Conservation (phyloP, 371 early-diverging fungal species). For the Dichotomocladium elegans region DNA sequence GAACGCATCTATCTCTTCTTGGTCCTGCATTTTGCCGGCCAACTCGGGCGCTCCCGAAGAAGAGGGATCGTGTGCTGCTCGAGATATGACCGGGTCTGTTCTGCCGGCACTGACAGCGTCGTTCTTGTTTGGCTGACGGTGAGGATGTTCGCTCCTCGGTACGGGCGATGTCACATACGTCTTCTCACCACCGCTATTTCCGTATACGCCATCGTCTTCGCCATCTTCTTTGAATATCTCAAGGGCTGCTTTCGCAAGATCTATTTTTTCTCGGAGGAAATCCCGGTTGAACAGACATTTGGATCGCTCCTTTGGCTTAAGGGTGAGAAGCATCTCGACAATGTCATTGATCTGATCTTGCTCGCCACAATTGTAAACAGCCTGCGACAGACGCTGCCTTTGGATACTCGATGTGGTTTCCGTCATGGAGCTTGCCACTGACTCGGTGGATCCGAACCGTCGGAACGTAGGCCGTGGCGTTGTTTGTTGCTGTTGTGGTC, state of each 20-base stretch:
- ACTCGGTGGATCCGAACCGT: conserved; percentile 27
- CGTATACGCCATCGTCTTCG: conserved; percentile 2
- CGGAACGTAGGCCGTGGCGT: conserved; percentile 22
- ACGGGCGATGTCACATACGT: background rate
- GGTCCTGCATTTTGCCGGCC: too few relatives aligned
- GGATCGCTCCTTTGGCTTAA: conserved; percentile 42
- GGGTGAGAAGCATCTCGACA: conserved; percentile 43
- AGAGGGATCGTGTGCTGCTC: conserved; percentile 7
- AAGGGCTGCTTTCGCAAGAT: conserved; percentile 38
- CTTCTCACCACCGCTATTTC: background rate
- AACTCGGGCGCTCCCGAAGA: background rate
- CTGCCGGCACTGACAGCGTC: background rate
- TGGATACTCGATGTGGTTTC: conserved; percentile 30
- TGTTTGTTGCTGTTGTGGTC: conserved; percentile 5
- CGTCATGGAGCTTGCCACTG: conserved; percentile 32
- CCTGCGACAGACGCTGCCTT: conserved; percentile 31
- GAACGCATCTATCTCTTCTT: conserved; percentile 25
- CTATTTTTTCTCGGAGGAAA: conserved; percentile 22
- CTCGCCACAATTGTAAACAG: conserved; percentile 28
- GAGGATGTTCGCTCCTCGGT: too few relatives aligned
- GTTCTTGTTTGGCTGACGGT: background rate
- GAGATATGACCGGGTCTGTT: conserved; percentile 40
- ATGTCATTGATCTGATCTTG: conserved; percentile 26
- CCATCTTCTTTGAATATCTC: conserved; percentile 33
- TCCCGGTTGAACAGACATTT: conserved; percentile 47